Evolutionary conservation across 805 yeast genomes (phyloP).

Genomic region (Starmera amethionina): DNA sequence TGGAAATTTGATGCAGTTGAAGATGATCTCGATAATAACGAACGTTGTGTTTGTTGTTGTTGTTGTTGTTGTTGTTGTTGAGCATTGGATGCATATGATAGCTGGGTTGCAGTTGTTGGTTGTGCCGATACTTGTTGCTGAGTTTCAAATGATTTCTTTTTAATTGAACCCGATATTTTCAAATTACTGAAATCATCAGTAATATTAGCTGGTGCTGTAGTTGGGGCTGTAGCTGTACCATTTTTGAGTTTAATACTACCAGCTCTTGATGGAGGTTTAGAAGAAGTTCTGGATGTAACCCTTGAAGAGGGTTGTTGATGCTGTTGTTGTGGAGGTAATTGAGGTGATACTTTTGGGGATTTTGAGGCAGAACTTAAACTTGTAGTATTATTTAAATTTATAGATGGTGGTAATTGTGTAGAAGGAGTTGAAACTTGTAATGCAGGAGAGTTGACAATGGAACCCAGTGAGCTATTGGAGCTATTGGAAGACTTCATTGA

Average conservation of each 20-base stretch:
- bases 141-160: not conserved
- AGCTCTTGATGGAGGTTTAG: conserved; percentile 8
- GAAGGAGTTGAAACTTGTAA: too few relatives aligned
- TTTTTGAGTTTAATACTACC: conserved; percentile 6
- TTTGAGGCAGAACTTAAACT: too few relatives aligned
- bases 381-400: too few relatives aligned
- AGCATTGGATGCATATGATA: too few relatives aligned
- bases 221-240: not conserved
- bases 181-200: conserved; percentile 4
- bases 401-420: too few relatives aligned
- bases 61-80: not conserved
- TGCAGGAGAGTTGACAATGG: not conserved
- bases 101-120: not conserved
- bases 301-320: conserved; percentile 2
- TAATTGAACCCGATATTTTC: conserved; percentile 1
- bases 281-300: conserved; percentile 1
- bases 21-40: conserved; percentile 13
- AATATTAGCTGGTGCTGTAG: not conserved
- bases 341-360: not conserved
- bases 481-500: not conserved
- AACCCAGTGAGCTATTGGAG: not conserved
- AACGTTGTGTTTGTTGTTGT: conserved; percentile 2
- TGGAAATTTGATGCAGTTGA: conserved; percentile 11
- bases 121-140: not conserved
- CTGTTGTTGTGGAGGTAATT: not conserved